Evolutionary conservation across 805 yeast species (phyloP), one percentile per base, ranked within the genome.

Genomic region (Schwanniomyces polymorphus): DNA sequence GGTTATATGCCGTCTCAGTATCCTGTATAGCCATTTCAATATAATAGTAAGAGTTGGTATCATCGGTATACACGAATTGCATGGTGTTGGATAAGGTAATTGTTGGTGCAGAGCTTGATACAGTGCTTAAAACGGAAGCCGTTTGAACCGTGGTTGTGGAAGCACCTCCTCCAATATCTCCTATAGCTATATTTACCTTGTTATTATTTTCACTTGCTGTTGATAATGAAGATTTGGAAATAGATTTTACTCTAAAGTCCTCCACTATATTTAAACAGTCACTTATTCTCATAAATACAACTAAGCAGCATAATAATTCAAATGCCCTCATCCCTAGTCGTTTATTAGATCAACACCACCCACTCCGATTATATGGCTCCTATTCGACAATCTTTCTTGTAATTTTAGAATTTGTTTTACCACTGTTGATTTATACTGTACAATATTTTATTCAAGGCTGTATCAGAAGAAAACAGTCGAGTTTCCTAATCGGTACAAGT

Each of bases 61-160:
- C 37, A 43, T 60, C 66, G 11, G 65, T 51, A n/a, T 38, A 54
- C 1, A 60, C 51, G 47, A 60, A 46, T 34, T 59, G 63, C 12
- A 55, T 42, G 16, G 49, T 50, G 12, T 48, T 41, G 28, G 41
- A 21, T 21, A 57, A 18, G 14, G 43, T 48, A n/a, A 57, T 51
- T 2, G 58, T 53, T 4, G 61, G 59, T 12, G 53, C 53, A 7
- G 54, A 48, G 18, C 45, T 43, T 33, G 43, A 38, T 5, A 55
- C 28, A 1, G 35, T 9, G 17, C 35, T 31, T 14, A 31, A 50
- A 42, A 27, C 33, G 34, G 9, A 57, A 46, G 26, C 56, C 46
- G 6, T 45, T 14, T 3, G 53, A 45, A n/a, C 35, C 7, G 27
- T 8, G 48, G 53, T 27, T 45, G 38, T 31, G 26, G 34, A 21